Evolutionary conservation across 2,329 filamentous ascomycete genomes (phyloP), one percentile per base, ranked within the genome.

Genomic region (Colletotrichum incanum): DNA sequence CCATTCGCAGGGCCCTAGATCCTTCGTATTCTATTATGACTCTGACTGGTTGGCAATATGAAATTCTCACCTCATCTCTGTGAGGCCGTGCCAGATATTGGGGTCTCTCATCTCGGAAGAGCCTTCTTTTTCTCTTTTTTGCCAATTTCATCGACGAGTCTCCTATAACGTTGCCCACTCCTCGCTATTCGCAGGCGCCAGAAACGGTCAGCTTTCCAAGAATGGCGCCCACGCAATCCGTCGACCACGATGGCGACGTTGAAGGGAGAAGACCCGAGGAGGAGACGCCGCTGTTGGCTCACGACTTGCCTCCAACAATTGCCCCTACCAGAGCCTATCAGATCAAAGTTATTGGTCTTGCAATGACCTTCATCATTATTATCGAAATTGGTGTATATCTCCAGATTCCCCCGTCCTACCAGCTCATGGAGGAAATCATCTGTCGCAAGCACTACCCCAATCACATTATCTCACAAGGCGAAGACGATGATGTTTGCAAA

Each of bases 351-450:
- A 58, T 82, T 52, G 64, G 74, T 18, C 79, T 83, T 75, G 80
- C 79, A 67, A 73, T 83, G 54, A 20, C 85, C 2, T 79, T 83
- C 31, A 74, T 88, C 50, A 79, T 87, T 62, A 74, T 87, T 52
- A 73, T 86, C 63, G 84, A 85, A 60, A 79, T 86, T 16, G 84
- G 83, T 71, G 76, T 82, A 14, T 80, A 76, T 67, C 77, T 80
- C 66, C 81, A 78, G 73, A 82, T 65, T 26, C 82, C 87, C 4
- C 86, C 88, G 0, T 76, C 80, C 55, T 86, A 84, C 61, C 84
- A 86, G 65, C 83, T 90, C 62, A 83, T 87, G 74, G 89, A 91
- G 76, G 82, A 84, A 63, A 84, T 89, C 56, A 84, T 89, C 55
- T 91, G 89, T 77, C 84, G 85, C 31, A 76, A 82, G 20, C 82